These are phyloP conservation scores for Fusarium begoniae DNA, from an alignment of 2,329 filamentous ascomycete genomes.

Conservation along the genomic window DNA sequence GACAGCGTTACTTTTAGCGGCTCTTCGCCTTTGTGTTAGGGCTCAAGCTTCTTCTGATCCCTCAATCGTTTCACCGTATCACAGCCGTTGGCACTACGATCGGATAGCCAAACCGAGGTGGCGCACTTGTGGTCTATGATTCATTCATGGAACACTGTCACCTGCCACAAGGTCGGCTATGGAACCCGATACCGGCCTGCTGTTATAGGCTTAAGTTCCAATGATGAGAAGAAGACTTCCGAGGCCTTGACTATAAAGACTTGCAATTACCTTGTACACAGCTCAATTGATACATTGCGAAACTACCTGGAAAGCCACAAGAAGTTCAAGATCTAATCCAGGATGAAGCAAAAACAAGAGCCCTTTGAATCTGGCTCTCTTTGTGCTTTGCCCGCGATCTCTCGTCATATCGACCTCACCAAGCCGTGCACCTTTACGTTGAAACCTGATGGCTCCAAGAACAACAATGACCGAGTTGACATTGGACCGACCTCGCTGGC, in stretches of 20 bases:
- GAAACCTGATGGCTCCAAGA: not conserved
- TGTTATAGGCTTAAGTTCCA: not conserved
- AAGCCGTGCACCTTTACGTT: not conserved
- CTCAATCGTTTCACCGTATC: not conserved
- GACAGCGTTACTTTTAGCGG: not conserved
- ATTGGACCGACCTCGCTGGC: not conserved
- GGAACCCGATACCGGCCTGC: not conserved
- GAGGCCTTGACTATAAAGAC: no score
- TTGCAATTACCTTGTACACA: not conserved
- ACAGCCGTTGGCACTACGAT: not conserved
- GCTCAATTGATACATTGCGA: fast-evolving
- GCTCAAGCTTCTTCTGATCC: not conserved
- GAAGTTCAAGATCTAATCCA: fast-evolving
- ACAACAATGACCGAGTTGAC: not conserved
- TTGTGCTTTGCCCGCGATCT: not conserved
- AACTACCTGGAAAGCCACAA: fast-evolving
- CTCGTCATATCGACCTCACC: not conserved
- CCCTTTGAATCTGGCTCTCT: fast-evolving
- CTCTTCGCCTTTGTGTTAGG: not conserved
- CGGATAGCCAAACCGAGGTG: not conserved
- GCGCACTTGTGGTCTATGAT: not conserved
- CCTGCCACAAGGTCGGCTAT: not conserved
- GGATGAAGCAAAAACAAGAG: not conserved
- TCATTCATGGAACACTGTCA: not conserved
- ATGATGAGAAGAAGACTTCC: not conserved